phyloP scores from a whole-genome alignment of 176 grass and related monocot genomes.

The Musa acuminata region DNA sequence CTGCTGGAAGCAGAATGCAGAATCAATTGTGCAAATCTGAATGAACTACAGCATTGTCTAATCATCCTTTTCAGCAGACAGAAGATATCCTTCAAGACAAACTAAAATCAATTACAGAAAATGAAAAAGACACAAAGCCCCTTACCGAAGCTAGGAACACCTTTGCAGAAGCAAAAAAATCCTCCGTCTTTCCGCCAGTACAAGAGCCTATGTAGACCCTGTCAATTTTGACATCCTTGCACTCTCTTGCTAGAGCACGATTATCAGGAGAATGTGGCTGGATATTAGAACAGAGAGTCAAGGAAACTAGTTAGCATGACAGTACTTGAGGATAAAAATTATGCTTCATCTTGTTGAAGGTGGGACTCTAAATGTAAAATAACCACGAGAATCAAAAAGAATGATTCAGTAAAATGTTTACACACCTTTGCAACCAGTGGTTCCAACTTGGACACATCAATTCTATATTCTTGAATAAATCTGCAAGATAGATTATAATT shows the following conservation, averaged over 20 bases:
- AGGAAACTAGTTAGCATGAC: constrained; percentile 2
- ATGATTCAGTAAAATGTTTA: neutral
- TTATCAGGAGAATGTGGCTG: constrained; percentile 99
- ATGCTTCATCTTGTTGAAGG: too few species aligned
- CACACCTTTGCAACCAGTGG: constrained; percentile 91
- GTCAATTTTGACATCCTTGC: constrained; percentile 94
- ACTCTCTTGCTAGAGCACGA: constrained; percentile 89
- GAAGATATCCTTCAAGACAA: neutral
- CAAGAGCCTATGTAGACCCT: constrained; percentile 98
- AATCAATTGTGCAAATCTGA: too few species aligned
- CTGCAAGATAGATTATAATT: constrained; percentile 24
- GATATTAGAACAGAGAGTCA: constrained; percentile 9
- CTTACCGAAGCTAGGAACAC: constrained; percentile 89
- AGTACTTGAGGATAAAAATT: neutral
- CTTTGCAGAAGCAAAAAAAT: constrained; percentile 86
- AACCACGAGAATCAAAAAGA: neutral
- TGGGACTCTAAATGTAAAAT: neutral
- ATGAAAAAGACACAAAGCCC: constrained; percentile 17
- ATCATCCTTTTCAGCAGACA: neutral
- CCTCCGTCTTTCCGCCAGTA: constrained; percentile 91
- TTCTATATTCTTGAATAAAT: constrained; percentile 71
- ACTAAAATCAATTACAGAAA: neutral
- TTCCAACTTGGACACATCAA: constrained; percentile 93
- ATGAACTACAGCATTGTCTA: too few species aligned
- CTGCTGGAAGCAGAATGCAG: too few species aligned